Percentiles rank a stretch among this genome's conserved stretches.
Evolutionary conservation across 139 green algal species (phyloP).

Genomic region (Coelastrella sp.): DNA sequence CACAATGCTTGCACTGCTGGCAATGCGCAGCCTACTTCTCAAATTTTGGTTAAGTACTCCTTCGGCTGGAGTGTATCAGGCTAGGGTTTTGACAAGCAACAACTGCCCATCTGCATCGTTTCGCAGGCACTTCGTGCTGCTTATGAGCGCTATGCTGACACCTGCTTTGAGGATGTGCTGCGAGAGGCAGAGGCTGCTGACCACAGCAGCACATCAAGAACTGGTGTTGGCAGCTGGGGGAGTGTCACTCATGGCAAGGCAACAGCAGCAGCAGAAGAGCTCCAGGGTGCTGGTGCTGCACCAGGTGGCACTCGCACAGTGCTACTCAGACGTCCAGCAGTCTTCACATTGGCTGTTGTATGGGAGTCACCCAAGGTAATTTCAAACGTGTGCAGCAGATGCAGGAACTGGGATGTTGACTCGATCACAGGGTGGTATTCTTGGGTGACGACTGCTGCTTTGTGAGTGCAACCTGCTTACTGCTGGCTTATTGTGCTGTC

Average conservation of each 20-base stretch:
- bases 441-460: too few species aligned
- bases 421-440: too few species aligned
- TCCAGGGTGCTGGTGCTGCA: background rate
- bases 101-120: too few species aligned
- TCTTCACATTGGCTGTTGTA: constrained; percentile 81
- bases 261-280: constrained; percentile 4
- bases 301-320: constrained; percentile 27
- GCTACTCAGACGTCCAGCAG: constrained; percentile 66
- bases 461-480: too few species aligned
- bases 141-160: constrained; percentile 46
- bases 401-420: too few species aligned
- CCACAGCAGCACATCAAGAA: constrained; percentile 10
- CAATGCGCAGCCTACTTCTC: too few species aligned
- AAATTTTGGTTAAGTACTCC: too few species aligned
- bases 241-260: background rate
- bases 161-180: constrained; percentile 73
- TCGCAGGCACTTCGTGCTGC: constrained; percentile 63
- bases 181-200: constrained; percentile 47
- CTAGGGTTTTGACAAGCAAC: too few species aligned
- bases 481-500: too few species aligned
- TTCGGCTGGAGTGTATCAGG: too few species aligned
- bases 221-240: constrained; percentile 1
- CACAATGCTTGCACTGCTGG: too few species aligned
- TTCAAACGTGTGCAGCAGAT: too few species aligned
- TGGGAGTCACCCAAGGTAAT: constrained; percentile 80